Percentiles rank a stretch among this genome's conserved stretches.
Conservation (phyloP, 2,329 filamentous ascomycete species). For the Talaromyces funiculosus region DNA sequence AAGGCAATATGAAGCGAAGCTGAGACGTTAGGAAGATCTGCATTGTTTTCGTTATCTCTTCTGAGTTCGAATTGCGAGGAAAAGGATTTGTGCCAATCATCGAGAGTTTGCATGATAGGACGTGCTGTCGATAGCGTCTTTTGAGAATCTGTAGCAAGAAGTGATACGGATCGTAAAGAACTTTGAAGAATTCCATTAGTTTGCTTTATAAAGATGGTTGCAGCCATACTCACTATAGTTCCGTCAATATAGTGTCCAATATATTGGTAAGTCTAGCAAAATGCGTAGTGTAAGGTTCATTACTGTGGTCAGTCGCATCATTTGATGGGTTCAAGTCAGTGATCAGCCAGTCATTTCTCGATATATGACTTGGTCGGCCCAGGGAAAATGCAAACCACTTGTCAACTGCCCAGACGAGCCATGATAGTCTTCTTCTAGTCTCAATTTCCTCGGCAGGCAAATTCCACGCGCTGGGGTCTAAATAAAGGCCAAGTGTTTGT, state of each 20-base stretch:
- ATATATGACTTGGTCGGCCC: constrained; percentile 8
- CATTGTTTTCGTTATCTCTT: background rate
- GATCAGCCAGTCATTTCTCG: constrained; percentile 5
- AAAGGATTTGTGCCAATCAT: constrained; percentile 4
- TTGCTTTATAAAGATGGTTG: background rate
- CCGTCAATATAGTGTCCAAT: background rate
- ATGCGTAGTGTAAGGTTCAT: background rate
- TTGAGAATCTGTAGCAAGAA: background rate
- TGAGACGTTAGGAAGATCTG: background rate
- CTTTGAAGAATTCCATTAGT: background rate
- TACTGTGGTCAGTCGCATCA: background rate
- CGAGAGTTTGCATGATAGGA: constrained; percentile 2
- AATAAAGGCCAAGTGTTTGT: constrained; percentile 6
- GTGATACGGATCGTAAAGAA: constrained; percentile 4
- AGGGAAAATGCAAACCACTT: constrained; percentile 8
- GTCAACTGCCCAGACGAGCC: constrained; percentile 6
- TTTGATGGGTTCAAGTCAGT: background rate
- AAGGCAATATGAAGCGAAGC: constrained; percentile 6
- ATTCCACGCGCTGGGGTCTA: constrained; percentile 3
- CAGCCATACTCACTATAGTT: background rate
- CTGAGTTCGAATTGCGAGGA: background rate
- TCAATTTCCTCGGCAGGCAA: constrained; percentile 6
- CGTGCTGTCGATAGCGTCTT: background rate
- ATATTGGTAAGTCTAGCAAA: constrained; percentile 5
- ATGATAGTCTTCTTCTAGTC: background rate